Evolutionary conservation across 2,329 filamentous ascomycete species (phyloP).

Genomic region (Plenodomus biglobosus): DNA sequence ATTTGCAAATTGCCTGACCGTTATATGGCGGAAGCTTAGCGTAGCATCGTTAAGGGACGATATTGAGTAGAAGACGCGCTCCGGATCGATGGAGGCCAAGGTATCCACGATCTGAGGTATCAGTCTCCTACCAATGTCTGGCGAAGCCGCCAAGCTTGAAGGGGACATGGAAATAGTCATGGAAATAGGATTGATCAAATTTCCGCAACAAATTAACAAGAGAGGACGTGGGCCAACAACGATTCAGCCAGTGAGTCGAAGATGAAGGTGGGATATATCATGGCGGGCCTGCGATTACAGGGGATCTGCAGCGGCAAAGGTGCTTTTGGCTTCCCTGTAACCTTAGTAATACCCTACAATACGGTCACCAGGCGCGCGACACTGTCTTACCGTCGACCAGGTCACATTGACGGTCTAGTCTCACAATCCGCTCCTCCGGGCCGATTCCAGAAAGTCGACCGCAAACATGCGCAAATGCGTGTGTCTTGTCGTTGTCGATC

Average conservation of each 20-base stretch:
- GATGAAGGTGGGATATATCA: background rate
- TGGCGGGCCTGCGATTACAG: background rate
- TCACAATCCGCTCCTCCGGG: background rate
- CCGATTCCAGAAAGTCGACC: background rate
- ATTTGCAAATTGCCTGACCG: conserved; percentile 31
- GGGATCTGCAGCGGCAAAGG: background rate
- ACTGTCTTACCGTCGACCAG: background rate
- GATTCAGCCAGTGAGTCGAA: background rate
- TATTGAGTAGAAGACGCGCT: conserved; percentile 22
- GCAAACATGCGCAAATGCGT: background rate
- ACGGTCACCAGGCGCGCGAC: background rate
- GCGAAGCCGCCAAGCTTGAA: background rate
- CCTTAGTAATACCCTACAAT: background rate
- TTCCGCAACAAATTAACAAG: no score
- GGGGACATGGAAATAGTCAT: background rate
- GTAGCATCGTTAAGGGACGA: conserved; percentile 5
- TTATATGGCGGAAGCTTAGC: conserved; percentile 22
- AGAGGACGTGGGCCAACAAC: background rate
- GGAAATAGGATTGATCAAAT: no score
- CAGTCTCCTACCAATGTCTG: conserved; percentile 15
- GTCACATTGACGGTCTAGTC: background rate
- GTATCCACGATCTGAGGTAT: conserved; percentile 28
- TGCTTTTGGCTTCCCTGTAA: background rate
- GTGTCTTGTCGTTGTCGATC: background rate
- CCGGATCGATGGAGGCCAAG: conserved; percentile 18